A percentile compares a stretch with the other conserved stretches of the same genome.
phyloP scores from a whole-genome alignment of 2,329 filamentous ascomycete species.

The Whalleya microplaca region DNA sequence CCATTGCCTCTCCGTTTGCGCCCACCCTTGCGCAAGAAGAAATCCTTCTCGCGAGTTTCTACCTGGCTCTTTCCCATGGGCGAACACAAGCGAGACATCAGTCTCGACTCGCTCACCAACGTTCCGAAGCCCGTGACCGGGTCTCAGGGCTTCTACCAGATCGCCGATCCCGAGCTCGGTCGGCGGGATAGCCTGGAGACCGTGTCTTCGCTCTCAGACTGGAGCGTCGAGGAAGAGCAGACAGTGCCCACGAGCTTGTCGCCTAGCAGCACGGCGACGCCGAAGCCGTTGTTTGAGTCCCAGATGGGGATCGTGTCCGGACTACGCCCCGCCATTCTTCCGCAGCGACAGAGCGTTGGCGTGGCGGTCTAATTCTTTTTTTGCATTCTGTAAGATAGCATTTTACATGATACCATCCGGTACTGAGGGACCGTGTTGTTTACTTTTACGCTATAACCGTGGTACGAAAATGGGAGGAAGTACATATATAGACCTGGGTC shows the following conservation, averaged over 20 bases:
- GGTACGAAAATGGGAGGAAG: slow-evolving; percentile 1
- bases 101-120: slow-evolving; percentile 58
- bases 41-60: slow-evolving; percentile 66
- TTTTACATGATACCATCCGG: slow-evolving; percentile 30
- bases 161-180: slow-evolving; percentile 44
- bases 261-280: slow-evolving; percentile 49
- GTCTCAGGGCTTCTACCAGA: slow-evolving; percentile 63
- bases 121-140: slow-evolving; percentile 54
- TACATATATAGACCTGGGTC: slow-evolving; percentile 17
- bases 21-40: slow-evolving; percentile 67
- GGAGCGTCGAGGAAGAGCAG: slow-evolving; percentile 48
- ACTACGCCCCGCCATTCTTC: slow-evolving; percentile 31
- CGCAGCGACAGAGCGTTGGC: slow-evolving; percentile 48
- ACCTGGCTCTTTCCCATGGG: slow-evolving; percentile 54
- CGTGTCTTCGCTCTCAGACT: slow-evolving; percentile 53
- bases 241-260: slow-evolving; percentile 55
- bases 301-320: slow-evolving; percentile 29
- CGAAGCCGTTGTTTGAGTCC: slow-evolving; percentile 45
- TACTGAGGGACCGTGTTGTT: slow-evolving; percentile 25
- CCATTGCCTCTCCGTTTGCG: slow-evolving; percentile 62
- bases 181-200: slow-evolving; percentile 49
- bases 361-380: slow-evolving; percentile 47
- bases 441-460: slow-evolving; percentile 15
- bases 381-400: slow-evolving; percentile 23
- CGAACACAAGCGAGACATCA: slow-evolving; percentile 44